Percentiles rank a stretch among this genome's conserved stretches.
phyloP scores from a whole-genome alignment of 1,139 yeast species.

The Debaryomyces fabryi region DNA sequence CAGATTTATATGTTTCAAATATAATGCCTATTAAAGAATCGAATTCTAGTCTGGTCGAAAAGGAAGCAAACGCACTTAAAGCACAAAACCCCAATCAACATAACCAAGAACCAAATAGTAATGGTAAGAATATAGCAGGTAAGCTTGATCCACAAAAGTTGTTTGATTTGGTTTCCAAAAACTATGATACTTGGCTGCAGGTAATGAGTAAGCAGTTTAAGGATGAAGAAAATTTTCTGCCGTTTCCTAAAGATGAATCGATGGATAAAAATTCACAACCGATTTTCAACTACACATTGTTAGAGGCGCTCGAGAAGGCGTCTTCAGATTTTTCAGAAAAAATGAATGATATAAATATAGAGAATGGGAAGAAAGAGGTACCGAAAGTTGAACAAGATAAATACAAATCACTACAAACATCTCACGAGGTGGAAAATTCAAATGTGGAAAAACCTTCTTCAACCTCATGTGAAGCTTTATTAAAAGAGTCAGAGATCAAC shows the following conservation, averaged over 20 bases:
- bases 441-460: constrained; percentile 8
- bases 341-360: constrained; percentile 7
- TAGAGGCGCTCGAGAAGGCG: constrained; percentile 33
- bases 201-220: constrained; percentile 32
- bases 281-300: constrained; percentile 32
- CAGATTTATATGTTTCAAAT: constrained; percentile 8
- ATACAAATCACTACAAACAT: neutral
- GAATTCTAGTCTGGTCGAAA: neutral
- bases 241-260: constrained; percentile 30
- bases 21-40: constrained; percentile 11
- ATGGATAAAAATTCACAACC: constrained; percentile 21
- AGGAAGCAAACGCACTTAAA: constrained; percentile 1
- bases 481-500: constrained; percentile 37
- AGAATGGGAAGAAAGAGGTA: neutral
- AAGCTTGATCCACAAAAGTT: constrained; percentile 21
- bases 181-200: constrained; percentile 45
- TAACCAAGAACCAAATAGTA: neutral
- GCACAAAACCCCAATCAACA: constrained; percentile 3
- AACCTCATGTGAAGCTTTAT: constrained; percentile 16
- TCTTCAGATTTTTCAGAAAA: constrained; percentile 11
- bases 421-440: too few species aligned
- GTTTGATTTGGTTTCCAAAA: constrained; percentile 39
- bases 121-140: neutral
- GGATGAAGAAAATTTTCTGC: constrained; percentile 32
- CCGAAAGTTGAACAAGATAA: neutral